These are phyloP conservation scores for Enterocytospora artemiae DNA, from an alignment of 371 early-diverging fungal genomes.

Conservation along the genomic window DNA sequence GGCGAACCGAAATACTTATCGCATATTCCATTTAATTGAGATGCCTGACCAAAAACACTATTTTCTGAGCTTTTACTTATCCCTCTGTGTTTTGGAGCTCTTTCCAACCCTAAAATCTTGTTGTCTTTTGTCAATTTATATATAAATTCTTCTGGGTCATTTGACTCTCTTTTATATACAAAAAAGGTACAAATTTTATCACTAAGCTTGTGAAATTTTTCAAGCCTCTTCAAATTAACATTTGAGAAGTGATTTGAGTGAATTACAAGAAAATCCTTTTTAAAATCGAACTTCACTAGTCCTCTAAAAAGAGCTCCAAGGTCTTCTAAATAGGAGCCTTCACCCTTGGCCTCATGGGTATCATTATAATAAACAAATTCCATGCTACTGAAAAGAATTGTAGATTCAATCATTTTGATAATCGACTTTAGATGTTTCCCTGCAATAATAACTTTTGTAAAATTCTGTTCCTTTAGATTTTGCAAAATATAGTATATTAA, in stretches of 20 bases:
- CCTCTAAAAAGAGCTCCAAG: not conserved
- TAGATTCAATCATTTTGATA: slow-evolving; percentile 17
- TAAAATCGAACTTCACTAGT: not conserved
- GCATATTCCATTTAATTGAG: no score
- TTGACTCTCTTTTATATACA: slow-evolving; percentile 19
- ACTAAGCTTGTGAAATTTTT: slow-evolving; percentile 12
- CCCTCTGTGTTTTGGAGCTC: no score
- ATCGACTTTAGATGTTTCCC: slow-evolving; percentile 21
- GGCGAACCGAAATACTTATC: no score
- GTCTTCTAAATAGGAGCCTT: not conserved
- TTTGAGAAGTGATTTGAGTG: slow-evolving; percentile 45
- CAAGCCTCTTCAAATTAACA: slow-evolving; percentile 15
- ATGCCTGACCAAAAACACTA: no score
- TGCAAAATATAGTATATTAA: slow-evolving; percentile 43
- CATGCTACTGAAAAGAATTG: slow-evolving; percentile 8
- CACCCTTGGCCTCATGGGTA: not conserved
- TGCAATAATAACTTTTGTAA: slow-evolving; percentile 30
- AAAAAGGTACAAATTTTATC: slow-evolving; percentile 27
- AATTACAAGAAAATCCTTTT: slow-evolving; percentile 30
- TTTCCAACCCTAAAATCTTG: no score
- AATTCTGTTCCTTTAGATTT: slow-evolving; percentile 23
- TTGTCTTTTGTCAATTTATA: slow-evolving; percentile 19
- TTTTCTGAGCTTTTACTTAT: no score
- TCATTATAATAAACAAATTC: slow-evolving; percentile 18
- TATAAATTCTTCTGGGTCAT: slow-evolving; percentile 15